phyloP scores from a whole-genome alignment of 2,329 filamentous ascomycete genomes.

The Monosporascus sp. region DNA sequence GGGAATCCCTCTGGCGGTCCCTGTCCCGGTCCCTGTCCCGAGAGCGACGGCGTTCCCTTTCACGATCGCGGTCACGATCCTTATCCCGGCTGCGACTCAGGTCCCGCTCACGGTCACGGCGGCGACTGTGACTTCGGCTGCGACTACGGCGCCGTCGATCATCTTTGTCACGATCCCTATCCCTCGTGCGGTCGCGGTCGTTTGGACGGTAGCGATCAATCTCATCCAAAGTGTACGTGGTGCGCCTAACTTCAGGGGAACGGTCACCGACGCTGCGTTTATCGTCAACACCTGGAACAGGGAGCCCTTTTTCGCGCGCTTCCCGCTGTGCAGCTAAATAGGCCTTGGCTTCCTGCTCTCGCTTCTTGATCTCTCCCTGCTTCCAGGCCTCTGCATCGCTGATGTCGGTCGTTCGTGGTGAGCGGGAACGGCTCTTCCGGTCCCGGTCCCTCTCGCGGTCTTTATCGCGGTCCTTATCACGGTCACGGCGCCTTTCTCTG shows the following conservation, averaged over 20 bases:
- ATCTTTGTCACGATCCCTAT: conserved; percentile 24
- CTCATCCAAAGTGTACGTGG: conserved; percentile 10
- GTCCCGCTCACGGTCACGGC: conserved; percentile 26
- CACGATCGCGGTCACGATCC: conserved; percentile 26
- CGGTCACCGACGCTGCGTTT: conserved; percentile 40
- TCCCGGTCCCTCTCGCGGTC: conserved; percentile 23
- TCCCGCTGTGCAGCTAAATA: conserved; percentile 60
- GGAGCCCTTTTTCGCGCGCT: conserved; percentile 54
- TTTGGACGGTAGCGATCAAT: conserved; percentile 14
- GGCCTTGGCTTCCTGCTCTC: conserved; percentile 60
- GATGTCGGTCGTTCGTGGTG: conserved; percentile 35
- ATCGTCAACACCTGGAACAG: conserved; percentile 54
- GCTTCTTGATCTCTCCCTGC: conserved; percentile 56
- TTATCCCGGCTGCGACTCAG: conserved; percentile 30
- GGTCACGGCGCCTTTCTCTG: conserved; percentile 11
- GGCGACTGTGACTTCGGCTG: conserved; percentile 28
- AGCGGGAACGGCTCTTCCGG: conserved; percentile 37
- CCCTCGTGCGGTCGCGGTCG: conserved; percentile 11
- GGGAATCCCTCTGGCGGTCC: conserved; percentile 23
- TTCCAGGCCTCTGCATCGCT: conserved; percentile 49
- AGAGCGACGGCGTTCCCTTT: conserved; percentile 28
- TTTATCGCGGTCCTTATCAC: conserved; percentile 10
- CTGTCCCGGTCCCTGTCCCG: conserved; percentile 37
- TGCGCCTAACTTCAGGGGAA: conserved; percentile 37
- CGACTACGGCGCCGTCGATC: conserved; percentile 19